Evolutionary conservation across 305 asterid genomes (phyloP), one percentile per base, ranked within the genome.

Genomic region (Plantago coronopus): DNA sequence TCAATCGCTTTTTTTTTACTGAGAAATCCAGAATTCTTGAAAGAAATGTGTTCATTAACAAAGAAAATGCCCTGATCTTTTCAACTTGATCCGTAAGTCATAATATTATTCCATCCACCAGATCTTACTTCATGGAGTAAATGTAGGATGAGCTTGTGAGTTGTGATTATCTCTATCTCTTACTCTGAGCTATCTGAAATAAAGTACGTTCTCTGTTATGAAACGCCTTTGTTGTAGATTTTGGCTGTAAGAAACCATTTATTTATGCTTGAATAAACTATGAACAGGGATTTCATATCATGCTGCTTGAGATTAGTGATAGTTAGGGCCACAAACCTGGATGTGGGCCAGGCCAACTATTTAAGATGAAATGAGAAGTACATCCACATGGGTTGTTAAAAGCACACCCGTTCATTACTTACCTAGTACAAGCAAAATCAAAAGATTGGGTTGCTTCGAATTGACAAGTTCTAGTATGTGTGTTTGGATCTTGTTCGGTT

Each of bases 401-500:
- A 51, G 23, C 38, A 51, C 11, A 51, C 27, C 37, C 38, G 1
- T 31, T n/a, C 61, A 42, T 61, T 18, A 31, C 38, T 25, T 47
- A 53, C 60, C 63, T 43, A 56, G 60, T 22, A 22, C 18, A 57
- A 20, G 50, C 53, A 44, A 37, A 42, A 22, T 25, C 49, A 22
- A 74, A 63, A 60, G 59, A 22, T 67, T 59, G 45, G 48, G 64
- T 50, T 48, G 59, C 62, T 59, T 61, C 45, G 57, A 56, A 14
- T 43, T 50, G 9, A 31, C 49, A 63, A 31, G 37, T 54, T 34
- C 48, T 48, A 38, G 45, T 18, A 62, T 54, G 29, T 14, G 55
- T 23, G 9, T 34, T 34, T 37, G 25, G 69, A 67, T 63, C 43
- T 71, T 66, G 56, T 75, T 59, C 62, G 48, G 42, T 55, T 64